phyloP scores from a whole-genome alignment of 2,329 filamentous ascomycete genomes.

The Reticulascus tulasneorum region DNA sequence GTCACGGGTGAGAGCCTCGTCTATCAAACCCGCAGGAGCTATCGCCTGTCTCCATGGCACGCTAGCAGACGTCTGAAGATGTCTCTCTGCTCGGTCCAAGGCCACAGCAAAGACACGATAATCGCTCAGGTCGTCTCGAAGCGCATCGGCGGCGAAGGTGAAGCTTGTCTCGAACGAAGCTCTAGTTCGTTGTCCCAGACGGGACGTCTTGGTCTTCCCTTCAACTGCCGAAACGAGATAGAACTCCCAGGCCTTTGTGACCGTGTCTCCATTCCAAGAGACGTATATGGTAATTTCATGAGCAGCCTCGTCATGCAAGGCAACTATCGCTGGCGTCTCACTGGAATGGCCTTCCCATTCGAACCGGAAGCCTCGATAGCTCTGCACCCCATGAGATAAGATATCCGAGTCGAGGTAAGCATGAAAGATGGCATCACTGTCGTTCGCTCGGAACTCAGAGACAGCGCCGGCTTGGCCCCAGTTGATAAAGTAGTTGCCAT shows the following conservation, averaged over 20 bases:
- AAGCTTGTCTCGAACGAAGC: no score
- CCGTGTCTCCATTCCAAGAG: conserved; percentile 33
- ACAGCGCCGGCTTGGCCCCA: conserved; percentile 50
- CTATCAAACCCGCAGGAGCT: no score
- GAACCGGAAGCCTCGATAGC: conserved; percentile 51
- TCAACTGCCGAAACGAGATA: no score
- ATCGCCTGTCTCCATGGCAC: no score
- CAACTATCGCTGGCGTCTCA: conserved; percentile 23
- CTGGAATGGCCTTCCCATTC: conserved; percentile 47
- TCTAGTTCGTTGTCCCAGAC: no score
- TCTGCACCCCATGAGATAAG: conserved; percentile 37
- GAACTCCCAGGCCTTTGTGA: conserved; percentile 25
- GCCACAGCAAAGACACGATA: no score
- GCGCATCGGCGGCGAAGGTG: no score
- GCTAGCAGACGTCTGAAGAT: no score
- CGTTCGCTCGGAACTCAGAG: conserved; percentile 40
- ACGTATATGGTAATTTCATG: conserved; percentile 19
- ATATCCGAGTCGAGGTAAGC: conserved; percentile 37
- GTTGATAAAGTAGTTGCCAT: conserved; percentile 50
- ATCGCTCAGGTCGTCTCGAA: no score
- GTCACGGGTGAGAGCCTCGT: no score
- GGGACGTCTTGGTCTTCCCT: no score
- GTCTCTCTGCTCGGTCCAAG: no score
- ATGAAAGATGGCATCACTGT: conserved; percentile 49
- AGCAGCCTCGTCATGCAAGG: conserved; percentile 7